phyloP scores from a whole-genome alignment of 306 rosid species.

The Echinosophora koreensis region DNA sequence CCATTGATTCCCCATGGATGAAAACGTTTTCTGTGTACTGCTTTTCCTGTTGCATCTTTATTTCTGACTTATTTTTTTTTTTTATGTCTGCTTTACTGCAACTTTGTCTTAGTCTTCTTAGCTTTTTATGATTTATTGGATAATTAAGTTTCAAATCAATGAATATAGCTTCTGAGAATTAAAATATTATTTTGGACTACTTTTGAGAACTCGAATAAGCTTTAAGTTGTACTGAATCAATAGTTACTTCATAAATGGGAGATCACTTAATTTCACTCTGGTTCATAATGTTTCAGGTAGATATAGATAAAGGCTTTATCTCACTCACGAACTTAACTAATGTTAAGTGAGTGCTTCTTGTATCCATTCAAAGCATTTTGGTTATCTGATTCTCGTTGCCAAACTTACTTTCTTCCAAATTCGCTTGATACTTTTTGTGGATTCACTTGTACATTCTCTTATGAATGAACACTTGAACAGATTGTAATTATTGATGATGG shows the following conservation, averaged over 20 bases:
- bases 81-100: background rate
- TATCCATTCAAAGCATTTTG: constrained; percentile 35
- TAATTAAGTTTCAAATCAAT: background rate
- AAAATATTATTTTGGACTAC: background rate
- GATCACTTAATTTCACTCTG: background rate
- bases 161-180: background rate
- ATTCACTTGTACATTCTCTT: constrained; percentile 30
- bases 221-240: background rate
- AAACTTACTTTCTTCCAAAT: constrained; percentile 13
- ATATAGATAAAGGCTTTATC: constrained; percentile 31
- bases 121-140: background rate
- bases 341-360: background rate
- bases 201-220: background rate
- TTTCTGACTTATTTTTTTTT: background rate
- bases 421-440: constrained; percentile 9
- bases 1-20: background rate
- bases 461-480: constrained; percentile 57
- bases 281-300: background rate
- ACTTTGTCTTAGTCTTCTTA: background rate
- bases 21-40: background rate
- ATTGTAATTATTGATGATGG: constrained; percentile 93
- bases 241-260: background rate
- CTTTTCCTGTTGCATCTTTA: background rate
- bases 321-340: constrained; percentile 28
- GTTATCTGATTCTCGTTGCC: constrained; percentile 25